These are phyloP conservation scores for Trichophyton rubrum DNA, from an alignment of 2,329 filamentous ascomycete species.

Conservation along the genomic window DNA sequence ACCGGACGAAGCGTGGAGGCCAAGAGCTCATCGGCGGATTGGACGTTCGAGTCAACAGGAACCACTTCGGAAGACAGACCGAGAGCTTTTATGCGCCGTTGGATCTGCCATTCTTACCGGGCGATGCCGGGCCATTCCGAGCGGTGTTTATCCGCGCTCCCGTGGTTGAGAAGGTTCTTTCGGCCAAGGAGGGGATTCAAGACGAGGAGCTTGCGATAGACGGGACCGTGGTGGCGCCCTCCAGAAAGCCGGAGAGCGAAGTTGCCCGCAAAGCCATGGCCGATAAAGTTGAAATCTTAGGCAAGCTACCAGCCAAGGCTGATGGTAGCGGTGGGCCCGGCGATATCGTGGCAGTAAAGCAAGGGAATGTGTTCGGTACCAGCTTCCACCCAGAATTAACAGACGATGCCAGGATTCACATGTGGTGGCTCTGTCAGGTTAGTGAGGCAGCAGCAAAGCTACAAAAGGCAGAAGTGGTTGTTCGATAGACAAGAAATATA, in stretches of 20 bases:
- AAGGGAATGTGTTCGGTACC: slow-evolving; percentile 85
- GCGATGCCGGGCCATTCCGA: slow-evolving; percentile 46
- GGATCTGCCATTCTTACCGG: slow-evolving; percentile 55
- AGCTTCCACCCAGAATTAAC: slow-evolving; percentile 96
- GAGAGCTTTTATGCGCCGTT: slow-evolving; percentile 77
- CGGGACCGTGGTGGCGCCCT: slow-evolving; percentile 47
- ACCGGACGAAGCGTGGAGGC: slow-evolving; percentile 76
- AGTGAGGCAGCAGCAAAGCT: slow-evolving; percentile 29
- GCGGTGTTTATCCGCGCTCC: slow-evolving; percentile 91
- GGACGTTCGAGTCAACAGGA: slow-evolving; percentile 79
- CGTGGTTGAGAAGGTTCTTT: slow-evolving; percentile 72
- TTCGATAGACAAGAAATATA: slow-evolving; percentile 7
- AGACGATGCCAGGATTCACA: slow-evolving; percentile 72
- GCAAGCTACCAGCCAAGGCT: slow-evolving; percentile 42
- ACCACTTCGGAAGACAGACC: slow-evolving; percentile 87
- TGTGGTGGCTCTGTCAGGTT: slow-evolving; percentile 80
- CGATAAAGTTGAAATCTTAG: slow-evolving; percentile 46
- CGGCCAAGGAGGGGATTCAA: slow-evolving; percentile 39
- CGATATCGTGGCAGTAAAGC: slow-evolving; percentile 77
- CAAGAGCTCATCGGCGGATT: slow-evolving; percentile 90
- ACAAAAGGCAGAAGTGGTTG: slow-evolving; percentile 8
- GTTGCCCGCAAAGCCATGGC: slow-evolving; percentile 34
- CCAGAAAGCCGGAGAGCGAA: slow-evolving; percentile 34
- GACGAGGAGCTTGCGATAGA: slow-evolving; percentile 35
- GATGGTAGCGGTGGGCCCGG: slow-evolving; percentile 37